These are phyloP conservation scores for Sclerotinia subarctica DNA, from an alignment of 2,329 filamentous ascomycete species.

Conservation along the genomic window DNA sequence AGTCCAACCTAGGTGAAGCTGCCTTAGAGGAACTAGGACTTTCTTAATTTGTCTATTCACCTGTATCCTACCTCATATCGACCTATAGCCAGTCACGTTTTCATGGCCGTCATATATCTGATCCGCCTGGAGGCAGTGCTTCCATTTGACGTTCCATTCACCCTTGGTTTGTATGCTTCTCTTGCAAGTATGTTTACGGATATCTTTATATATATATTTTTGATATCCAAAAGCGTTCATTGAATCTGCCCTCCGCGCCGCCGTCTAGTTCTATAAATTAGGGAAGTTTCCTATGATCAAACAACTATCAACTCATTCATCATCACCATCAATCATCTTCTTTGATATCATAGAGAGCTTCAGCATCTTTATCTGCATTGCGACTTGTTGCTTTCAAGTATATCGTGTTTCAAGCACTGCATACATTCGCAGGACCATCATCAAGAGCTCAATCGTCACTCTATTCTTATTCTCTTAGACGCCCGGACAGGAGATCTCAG, in stretches of 20 bases:
- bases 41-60: conserved; percentile 15
- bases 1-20: conserved; percentile 26
- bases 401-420: background rate
- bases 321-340: conserved; percentile 8
- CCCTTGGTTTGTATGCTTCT: background rate
- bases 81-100: conserved; percentile 28
- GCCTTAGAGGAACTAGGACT: conserved; percentile 24
- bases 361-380: background rate
- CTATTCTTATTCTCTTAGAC: background rate
- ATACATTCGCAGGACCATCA: background rate
- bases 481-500: background rate
- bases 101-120: conserved; percentile 28
- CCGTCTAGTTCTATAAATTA: conserved; percentile 17
- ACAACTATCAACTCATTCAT: conserved; percentile 12
- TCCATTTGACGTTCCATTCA: conserved; percentile 22
- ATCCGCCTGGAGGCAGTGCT: conserved; percentile 34
- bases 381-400: background rate
- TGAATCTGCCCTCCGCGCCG: conserved; percentile 8
- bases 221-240: background rate
- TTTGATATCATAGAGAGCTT: background rate
- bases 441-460: background rate
- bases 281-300: background rate
- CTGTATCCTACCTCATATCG: conserved; percentile 22
- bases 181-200: background rate
- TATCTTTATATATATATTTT: conserved; percentile 26